Percentiles rank a stretch among this genome's conserved stretches.
Evolutionary conservation across 768 basidiomycete genomes (phyloP).

Genomic region (Neoboletus brunneissimus): DNA sequence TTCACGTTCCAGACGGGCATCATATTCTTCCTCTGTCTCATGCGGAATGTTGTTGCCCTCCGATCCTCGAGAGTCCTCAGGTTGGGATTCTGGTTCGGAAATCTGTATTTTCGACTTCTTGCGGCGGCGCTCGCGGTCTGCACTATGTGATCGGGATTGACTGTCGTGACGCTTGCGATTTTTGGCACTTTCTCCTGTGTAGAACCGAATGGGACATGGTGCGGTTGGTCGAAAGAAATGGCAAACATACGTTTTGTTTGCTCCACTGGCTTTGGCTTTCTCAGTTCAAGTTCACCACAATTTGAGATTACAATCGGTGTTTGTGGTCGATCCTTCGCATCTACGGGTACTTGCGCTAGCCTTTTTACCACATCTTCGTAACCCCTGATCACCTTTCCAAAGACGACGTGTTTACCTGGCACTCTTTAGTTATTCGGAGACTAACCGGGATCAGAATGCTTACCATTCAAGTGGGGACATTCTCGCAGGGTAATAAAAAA

Average conservation of each 20-base stretch:
- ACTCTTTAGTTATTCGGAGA: neutral
- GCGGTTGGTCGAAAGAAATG: neutral
- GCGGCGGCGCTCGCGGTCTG: slow-evolving; percentile 24
- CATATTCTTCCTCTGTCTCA: slow-evolving; percentile 75
- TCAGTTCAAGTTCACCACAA: slow-evolving; percentile 83
- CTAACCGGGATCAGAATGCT: slow-evolving; percentile 10
- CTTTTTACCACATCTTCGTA: slow-evolving; percentile 56
- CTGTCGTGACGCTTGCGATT: slow-evolving; percentile 21
- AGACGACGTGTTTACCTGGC: slow-evolving; percentile 58
- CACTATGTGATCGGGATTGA: slow-evolving; percentile 30
- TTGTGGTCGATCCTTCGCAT: slow-evolving; percentile 71
- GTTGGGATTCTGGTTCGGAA: slow-evolving; percentile 2
- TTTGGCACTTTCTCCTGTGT: slow-evolving; percentile 6
- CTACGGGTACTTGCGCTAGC: slow-evolving; percentile 63
- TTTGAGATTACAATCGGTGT: slow-evolving; percentile 66
- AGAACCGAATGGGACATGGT: neutral
- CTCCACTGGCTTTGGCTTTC: slow-evolving; percentile 26
- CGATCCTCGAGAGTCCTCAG: slow-evolving; percentile 5
- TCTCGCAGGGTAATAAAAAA: slow-evolving; percentile 82
- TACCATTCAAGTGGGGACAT: slow-evolving; percentile 73
- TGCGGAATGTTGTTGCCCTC: slow-evolving; percentile 16
- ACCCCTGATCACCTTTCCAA: slow-evolving; percentile 56
- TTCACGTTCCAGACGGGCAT: slow-evolving; percentile 62
- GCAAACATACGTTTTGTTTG: slow-evolving; percentile 13
- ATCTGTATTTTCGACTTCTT: slow-evolving; percentile 28